These are phyloP conservation scores for Solanum hybrid DNA, from an alignment of 305 asterid species.

Conservation along the genomic window DNA sequence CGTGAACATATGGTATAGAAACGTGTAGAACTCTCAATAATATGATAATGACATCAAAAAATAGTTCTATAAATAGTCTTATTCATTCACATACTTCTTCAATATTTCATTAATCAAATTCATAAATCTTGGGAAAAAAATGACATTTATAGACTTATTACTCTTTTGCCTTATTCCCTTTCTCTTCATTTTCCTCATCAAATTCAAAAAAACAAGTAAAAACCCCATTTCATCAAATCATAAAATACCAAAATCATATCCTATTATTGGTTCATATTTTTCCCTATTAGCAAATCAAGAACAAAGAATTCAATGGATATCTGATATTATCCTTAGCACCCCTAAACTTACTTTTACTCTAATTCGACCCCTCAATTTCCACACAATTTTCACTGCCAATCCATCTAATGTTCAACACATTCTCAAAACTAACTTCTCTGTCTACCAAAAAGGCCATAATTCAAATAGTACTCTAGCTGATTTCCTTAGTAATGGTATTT, in stretches of 20 bases:
- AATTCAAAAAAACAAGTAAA: neutral
- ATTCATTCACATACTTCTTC: neutral
- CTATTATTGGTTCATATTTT: neutral
- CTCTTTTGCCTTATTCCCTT: conserved; percentile 11
- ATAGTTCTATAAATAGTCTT: neutral
- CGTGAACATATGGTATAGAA: neutral
- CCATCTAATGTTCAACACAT: neutral
- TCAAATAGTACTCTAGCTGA: neutral
- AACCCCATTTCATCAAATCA: neutral
- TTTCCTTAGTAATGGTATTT: neutral
- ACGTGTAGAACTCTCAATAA: neutral
- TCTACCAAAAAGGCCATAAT: neutral
- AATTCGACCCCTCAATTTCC: neutral
- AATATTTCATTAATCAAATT: neutral
- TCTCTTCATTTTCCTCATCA: conserved; percentile 8
- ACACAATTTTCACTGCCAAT: neutral
- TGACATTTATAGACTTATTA: neutral
- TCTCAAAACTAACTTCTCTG: neutral
- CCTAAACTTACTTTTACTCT: neutral
- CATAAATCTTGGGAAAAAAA: neutral
- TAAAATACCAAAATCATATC: neutral
- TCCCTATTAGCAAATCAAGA: neutral
- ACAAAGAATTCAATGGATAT: neutral
- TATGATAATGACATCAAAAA: neutral
- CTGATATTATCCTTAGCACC: neutral